phyloP scores from a whole-genome alignment of 345 rosid genomes.

The Lepidium africanum region DNA sequence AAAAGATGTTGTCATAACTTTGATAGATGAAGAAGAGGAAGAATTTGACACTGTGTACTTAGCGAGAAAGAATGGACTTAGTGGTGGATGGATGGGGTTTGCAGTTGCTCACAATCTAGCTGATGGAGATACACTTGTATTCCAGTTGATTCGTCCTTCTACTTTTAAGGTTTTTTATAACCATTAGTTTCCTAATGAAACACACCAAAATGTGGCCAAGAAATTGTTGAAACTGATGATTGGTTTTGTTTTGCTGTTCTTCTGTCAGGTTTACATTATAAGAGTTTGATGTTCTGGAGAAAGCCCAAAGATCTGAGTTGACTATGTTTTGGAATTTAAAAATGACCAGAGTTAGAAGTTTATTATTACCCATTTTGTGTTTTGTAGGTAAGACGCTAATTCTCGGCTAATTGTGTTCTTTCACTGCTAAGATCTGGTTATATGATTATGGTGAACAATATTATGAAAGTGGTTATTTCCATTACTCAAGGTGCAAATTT shows the following conservation, averaged over 20 bases:
- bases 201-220: background rate
- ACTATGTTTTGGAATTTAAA: background rate
- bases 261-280: constrained; percentile 14
- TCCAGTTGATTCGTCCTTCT: constrained; percentile 54
- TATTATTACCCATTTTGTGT: background rate
- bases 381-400: constrained; percentile 2
- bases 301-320: constrained; percentile 1
- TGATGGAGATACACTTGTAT: constrained; percentile 77
- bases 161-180: constrained; percentile 52
- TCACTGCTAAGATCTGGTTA: background rate
- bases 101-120: constrained; percentile 55
- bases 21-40: constrained; percentile 58
- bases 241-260: background rate
- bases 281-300: constrained; percentile 13
- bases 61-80: constrained; percentile 65
- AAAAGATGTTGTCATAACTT: constrained; percentile 38
- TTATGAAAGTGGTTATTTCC: background rate
- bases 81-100: constrained; percentile 94
- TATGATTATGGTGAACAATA: background rate
- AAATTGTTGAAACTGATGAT: background rate
- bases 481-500: background rate
- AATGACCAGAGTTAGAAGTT: background rate
- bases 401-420: constrained; percentile 1
- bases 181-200: background rate
- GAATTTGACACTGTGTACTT: constrained; percentile 46